Conservation (phyloP, 2,329 filamentous ascomycete genomes). For the Anthostomella pinea region DNA sequence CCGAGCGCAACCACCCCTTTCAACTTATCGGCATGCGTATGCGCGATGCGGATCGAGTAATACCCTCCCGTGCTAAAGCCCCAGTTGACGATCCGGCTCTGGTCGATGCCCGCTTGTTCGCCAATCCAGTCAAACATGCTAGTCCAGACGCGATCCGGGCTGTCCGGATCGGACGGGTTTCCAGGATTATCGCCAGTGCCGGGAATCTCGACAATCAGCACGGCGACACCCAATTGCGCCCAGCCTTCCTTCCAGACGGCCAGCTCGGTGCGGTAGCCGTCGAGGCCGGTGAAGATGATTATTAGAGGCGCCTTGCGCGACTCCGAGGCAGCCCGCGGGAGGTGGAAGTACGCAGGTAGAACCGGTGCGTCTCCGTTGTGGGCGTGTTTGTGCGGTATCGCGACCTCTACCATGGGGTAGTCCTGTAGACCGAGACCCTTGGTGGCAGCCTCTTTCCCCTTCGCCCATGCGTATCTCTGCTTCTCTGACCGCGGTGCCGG, state of each 20-base stretch:
- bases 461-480: conserved; percentile 28
- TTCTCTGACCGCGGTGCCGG: conserved; percentile 30
- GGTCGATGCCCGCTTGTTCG: conserved; percentile 44
- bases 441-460: conserved; percentile 29
- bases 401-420: conserved; percentile 27
- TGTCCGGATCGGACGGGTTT: conserved; percentile 39
- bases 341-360: conserved; percentile 29
- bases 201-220: conserved; percentile 53
- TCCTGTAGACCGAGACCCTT: conserved; percentile 27
- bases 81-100: conserved; percentile 48
- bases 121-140: conserved; percentile 54
- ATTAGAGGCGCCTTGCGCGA: conserved; percentile 22
- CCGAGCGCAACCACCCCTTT: conserved; percentile 52
- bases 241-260: conserved; percentile 34
- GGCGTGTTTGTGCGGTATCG: conserved; percentile 29
- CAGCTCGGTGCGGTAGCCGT: conserved; percentile 33
- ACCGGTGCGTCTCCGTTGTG: conserved; percentile 20
- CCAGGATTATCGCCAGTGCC: conserved; percentile 57
- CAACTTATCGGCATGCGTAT: conserved; percentile 52
- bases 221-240: conserved; percentile 43
- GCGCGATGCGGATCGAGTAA: conserved; percentile 55
- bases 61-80: conserved; percentile 58
- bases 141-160: conserved; percentile 51
- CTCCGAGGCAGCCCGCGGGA: conserved; percentile 21
- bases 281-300: conserved; percentile 29